Evolutionary conservation across 73 alveolate species (phyloP).

Genomic region (Effrenium voratum): DNA sequence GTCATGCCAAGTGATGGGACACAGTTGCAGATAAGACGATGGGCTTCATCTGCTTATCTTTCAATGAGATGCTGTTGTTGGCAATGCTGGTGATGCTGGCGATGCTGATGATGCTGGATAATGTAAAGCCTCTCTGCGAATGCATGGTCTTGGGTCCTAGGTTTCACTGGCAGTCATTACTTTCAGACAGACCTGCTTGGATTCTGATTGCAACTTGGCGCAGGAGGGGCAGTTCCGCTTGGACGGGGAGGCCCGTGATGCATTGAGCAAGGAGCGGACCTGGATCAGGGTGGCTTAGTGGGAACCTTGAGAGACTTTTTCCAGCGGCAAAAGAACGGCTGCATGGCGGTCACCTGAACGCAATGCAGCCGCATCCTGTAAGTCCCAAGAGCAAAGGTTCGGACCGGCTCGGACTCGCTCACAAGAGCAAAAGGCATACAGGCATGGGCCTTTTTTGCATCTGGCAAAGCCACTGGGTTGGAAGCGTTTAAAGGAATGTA

Average conservation of each 20-base stretch:
- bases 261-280: not conserved
- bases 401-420: too few species aligned
- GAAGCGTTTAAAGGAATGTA: too few species aligned
- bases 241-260: not conserved
- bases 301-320: not conserved
- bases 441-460: too few species aligned
- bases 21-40: not conserved
- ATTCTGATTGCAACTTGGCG: too few species aligned
- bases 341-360: not conserved
- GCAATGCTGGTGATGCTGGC: not conserved
- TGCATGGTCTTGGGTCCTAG: not conserved
- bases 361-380: not conserved
- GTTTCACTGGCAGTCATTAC: not conserved
- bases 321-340: not conserved
- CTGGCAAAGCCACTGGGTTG: too few species aligned
- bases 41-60: not conserved
- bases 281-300: not conserved
- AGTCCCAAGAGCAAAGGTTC: too few species aligned
- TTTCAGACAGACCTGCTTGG: not conserved
- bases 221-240: slow-evolving; percentile 38
- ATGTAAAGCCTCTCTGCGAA: not conserved
- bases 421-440: too few species aligned
- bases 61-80: not conserved
- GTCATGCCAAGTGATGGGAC: too few species aligned
- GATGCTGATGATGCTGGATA: not conserved